Base-by-base conservation (phyloP, 169 alveolate genomes). In the Eimeria tenella region DNA sequence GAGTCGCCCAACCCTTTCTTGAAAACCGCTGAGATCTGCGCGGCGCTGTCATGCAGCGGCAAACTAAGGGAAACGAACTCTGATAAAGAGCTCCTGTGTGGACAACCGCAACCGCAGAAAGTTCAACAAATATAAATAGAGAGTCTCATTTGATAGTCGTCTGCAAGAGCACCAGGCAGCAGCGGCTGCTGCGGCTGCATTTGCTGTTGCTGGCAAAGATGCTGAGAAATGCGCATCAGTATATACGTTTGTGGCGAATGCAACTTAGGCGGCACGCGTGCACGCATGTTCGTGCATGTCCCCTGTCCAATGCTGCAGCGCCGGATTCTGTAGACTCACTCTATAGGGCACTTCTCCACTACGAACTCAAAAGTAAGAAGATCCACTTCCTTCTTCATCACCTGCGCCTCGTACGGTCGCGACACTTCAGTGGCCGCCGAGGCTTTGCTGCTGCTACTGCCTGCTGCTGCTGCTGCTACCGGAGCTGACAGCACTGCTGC, bases 341-440 rank as follows among this genome's bases (percentile, higher is more conserved):
- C 90, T 25, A 82, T 8, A 19, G 90, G 77, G 17, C 25, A 23
- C 25, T 58, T 60, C 17, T 82, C 90, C 31, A 60, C 53, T 11
- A 60, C 77, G 49, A 82, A 82, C n/a, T 82, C 90, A 31, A 82
- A 82, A 25, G 31, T 23, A 4, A 82, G 75, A 19, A 82, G 52
- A n/a, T 82, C 90, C 42, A 82, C 90, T 7, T 55, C 90, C 90
- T 55, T 82, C 58, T 82, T 55, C 56, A 82, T 6, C 70, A 13
- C 71, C 68, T 63, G 88, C n/a, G 70, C 50, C n/a, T 79, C 70
- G 84, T 58, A 42, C n/a, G 87, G 87, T 31, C n/a, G 68, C 70
- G 52, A 50, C 71, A 55, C 19, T 31, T 31, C 71, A 23, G 4
- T 68, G 53, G 56, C 19, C n/a, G 87, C 87, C n/a, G 52, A 4